Base-by-base conservation (phyloP, 1,284 basidiomycete species). In the Rhodotorula sp. region DNA sequence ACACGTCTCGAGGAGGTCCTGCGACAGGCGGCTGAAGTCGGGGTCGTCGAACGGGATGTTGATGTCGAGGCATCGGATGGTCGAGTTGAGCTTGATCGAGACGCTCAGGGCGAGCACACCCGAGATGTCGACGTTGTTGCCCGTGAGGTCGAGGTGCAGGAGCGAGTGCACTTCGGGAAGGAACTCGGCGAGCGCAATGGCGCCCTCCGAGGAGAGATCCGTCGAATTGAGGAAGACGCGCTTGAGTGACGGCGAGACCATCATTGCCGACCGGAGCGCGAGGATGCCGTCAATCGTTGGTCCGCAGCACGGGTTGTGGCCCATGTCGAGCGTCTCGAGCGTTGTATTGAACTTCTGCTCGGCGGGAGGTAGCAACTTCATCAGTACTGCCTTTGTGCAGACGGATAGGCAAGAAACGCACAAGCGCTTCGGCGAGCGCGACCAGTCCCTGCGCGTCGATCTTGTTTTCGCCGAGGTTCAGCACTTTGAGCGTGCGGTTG, bases 131-230 rank as follows among this genome's bases (percentile, higher is more conserved):
- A 98, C 85, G n/a, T 71, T 61, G 66, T 80, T 80, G 64, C 76
- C 77, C 10, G 83, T 81, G 32, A 84, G 71, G 67, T 84, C 83
- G 60, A 98, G 87, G 81, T 98, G 94, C 0, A 98, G 85, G 9
- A 98, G 85, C 0, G 90, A 90, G 37, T 86, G 87, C 0, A 92
- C 90, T 80, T 98, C 94, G 0, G 94, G 94, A 6, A 98, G 85
- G 83, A 97, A 98, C 82, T 98, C 95, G 7, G 96, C 96, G 2
- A 99, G 87, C 0, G 93, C 91, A 70, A 99, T 97, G 0, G 96
- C 95, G 7, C 92, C 94, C 3, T 90, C 85, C 0, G 92, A 91
- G 0, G 87, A 88, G 77, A 99, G 85, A 10, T 86, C 85, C 0
- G 95, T 97, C 9, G 90, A 88, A 25, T 91, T 89, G 37, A 99